Conservation (phyloP, 2,329 filamentous ascomycete species). For the Onygenales sp. region DNA sequence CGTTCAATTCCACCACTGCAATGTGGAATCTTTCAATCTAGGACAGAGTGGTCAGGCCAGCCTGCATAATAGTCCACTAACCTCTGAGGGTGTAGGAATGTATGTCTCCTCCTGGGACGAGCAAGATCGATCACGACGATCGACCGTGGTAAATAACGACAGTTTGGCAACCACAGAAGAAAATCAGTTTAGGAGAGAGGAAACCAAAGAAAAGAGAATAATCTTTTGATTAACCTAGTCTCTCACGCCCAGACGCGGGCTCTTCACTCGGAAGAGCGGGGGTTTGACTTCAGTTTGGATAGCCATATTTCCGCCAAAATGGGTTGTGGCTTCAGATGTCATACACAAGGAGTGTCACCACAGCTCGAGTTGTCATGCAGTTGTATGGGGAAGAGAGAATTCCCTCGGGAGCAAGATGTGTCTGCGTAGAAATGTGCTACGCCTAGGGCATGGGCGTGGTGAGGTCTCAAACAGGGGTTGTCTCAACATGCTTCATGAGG, state of each 20-base stretch:
- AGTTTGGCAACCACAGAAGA: too few relatives aligned
- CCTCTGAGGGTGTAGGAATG: too few relatives aligned
- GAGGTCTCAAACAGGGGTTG: slow-evolving; percentile 1
- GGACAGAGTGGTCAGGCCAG: background rate
- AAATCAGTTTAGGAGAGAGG: too few relatives aligned
- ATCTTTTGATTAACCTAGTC: too few relatives aligned
- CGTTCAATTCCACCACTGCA: background rate
- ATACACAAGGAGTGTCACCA: slow-evolving; percentile 1
- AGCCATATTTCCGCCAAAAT: background rate
- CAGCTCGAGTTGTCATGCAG: background rate
- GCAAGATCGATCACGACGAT: too few relatives aligned
- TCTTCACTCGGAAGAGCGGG: too few relatives aligned
- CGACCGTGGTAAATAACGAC: too few relatives aligned
- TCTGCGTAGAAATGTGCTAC: background rate
- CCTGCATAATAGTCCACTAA: background rate
- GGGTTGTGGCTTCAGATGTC: background rate
- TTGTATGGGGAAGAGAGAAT: background rate
- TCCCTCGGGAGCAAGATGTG: background rate
- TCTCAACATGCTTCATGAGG: background rate
- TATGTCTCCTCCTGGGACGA: too few relatives aligned
- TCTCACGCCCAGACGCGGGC: too few relatives aligned
- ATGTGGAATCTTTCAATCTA: background rate
- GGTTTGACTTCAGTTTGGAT: background rate
- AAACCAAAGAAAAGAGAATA: too few relatives aligned
- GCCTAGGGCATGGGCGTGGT: background rate